These are phyloP conservation scores for Amanita rimosa DNA, from an alignment of 768 basidiomycete species.

Conservation along the genomic window DNA sequence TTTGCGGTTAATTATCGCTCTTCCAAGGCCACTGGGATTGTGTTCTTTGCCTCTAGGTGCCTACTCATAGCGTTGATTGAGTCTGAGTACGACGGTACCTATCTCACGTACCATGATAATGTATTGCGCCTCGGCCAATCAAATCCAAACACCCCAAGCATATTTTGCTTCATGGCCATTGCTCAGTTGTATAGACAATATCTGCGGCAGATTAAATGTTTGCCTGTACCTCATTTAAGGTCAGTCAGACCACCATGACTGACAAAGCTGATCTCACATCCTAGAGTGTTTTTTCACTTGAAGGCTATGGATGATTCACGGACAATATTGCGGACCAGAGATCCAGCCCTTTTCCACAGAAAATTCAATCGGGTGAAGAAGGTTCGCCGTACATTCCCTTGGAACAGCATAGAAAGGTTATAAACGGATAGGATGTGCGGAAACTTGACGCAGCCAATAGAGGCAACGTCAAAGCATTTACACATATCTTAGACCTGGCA, in stretches of 20 bases:
- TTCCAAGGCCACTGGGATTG: conserved; percentile 79
- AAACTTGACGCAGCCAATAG: conserved; percentile 43
- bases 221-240: conserved; percentile 35
- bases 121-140: too few species aligned
- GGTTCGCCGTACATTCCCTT: conserved; percentile 21
- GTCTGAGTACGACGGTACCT: background rate
- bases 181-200: conserved; percentile 29
- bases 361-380: conserved; percentile 41
- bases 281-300: conserved; percentile 54
- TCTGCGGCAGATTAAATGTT: conserved; percentile 26
- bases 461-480: conserved; percentile 38
- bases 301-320: conserved; percentile 48
- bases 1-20: conserved; percentile 91
- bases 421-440: conserved; percentile 33
- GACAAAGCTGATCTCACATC: background rate
- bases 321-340: conserved; percentile 22
- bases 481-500: conserved; percentile 50
- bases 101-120: too few species aligned
- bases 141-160: too few species aligned
- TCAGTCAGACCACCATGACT: conserved; percentile 9
- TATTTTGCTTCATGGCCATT: too few species aligned
- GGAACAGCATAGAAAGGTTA: background rate
- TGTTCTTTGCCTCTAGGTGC: conserved; percentile 47
- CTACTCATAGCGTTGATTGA: conserved; percentile 18
- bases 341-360: conserved; percentile 16